phyloP scores from a whole-genome alignment of 805 yeast species.

The Suhomyces sp. region DNA sequence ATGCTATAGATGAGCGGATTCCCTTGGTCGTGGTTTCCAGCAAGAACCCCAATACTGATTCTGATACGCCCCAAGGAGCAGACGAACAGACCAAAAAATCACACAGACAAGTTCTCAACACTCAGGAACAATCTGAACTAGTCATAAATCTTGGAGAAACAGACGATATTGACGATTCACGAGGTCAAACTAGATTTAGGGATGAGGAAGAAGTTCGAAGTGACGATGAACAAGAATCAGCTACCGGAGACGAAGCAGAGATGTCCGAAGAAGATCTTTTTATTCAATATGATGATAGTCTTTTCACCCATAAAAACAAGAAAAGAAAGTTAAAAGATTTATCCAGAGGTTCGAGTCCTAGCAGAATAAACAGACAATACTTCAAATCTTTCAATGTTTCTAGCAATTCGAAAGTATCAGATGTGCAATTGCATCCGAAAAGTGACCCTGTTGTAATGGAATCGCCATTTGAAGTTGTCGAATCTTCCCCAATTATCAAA shows the following conservation, averaged over 20 bases:
- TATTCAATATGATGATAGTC: conserved; percentile 25
- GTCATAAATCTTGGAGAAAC: too few species aligned
- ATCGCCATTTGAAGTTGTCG: conserved; percentile 19
- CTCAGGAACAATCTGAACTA: conserved; percentile 20
- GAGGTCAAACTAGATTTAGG: not conserved
- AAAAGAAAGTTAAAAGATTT: conserved; percentile 8
- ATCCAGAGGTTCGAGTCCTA: conserved; percentile 3
- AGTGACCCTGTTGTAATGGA: conserved; percentile 9
- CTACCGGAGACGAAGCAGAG: too few species aligned
- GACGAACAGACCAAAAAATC: conserved; percentile 7
- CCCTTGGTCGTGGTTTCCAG: too few species aligned
- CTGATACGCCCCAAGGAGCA: too few species aligned
- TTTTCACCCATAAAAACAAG: conserved; percentile 23
- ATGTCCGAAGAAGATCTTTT: conserved; percentile 14
- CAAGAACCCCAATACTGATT: too few species aligned
- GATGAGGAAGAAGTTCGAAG: conserved; percentile 13
- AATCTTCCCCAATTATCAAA: conserved; percentile 23
- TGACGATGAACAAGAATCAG: conserved; percentile 8
- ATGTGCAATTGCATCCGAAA: conserved; percentile 3
- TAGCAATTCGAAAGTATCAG: conserved; percentile 1
- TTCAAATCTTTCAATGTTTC: conserved; percentile 4
- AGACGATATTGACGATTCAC: not conserved
- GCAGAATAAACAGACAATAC: not conserved
- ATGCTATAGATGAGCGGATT: too few species aligned
- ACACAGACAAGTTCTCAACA: conserved; percentile 36